These are phyloP conservation scores for Dictyostelium firmibasis DNA, from an alignment of 78 protist species.

Conservation along the genomic window DNA sequence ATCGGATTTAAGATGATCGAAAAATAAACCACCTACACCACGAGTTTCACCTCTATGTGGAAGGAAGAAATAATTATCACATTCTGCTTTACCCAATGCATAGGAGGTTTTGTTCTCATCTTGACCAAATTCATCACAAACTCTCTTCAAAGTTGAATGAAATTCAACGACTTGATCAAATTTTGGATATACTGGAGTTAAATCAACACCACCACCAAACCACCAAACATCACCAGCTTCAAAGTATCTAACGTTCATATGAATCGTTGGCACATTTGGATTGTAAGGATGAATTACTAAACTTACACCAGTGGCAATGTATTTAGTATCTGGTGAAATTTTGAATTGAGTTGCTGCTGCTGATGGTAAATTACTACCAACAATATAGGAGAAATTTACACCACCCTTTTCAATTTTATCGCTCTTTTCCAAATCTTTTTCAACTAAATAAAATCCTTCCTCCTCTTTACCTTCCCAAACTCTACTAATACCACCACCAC, in stretches of 20 bases:
- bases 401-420: conserved; percentile 81
- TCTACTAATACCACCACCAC: conserved; percentile 82
- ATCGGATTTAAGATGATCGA: conserved; percentile 76
- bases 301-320: conserved; percentile 86
- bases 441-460: conserved; percentile 5
- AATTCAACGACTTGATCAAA: conserved; percentile 41
- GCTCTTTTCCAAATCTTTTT: not conserved
- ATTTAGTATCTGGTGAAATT: conserved; percentile 24
- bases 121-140: conserved; percentile 14
- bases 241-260: conserved; percentile 85
- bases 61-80: conserved; percentile 79
- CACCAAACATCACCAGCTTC: conserved; percentile 85
- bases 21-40: conserved; percentile 86
- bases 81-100: conserved; percentile 50
- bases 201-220: conserved; percentile 89
- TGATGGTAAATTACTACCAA: conserved; percentile 64
- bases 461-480: conserved; percentile 70
- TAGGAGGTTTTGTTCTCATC: conserved; percentile 7
- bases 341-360: conserved; percentile 76
- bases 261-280: conserved; percentile 86
- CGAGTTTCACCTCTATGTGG: conserved; percentile 78
- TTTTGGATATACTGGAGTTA: conserved; percentile 84
- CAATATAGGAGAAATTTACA: conserved; percentile 75
- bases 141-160: conserved; percentile 22
- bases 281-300: conserved; percentile 82